Base-by-base conservation (phyloP, 1,284 basidiomycete species). In the Agroathelia rolfsii region DNA sequence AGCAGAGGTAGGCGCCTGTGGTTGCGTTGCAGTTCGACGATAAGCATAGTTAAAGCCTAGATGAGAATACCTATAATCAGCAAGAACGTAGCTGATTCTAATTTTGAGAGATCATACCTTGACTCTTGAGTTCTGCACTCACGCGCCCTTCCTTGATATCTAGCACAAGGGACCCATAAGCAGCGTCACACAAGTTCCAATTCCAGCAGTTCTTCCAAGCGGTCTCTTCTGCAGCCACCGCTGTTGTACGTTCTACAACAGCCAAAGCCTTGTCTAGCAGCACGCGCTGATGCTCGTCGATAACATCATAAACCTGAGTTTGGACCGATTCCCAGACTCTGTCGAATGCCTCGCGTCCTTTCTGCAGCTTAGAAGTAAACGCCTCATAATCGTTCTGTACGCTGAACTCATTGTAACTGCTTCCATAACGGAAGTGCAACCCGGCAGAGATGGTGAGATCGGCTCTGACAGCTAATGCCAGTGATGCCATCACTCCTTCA, bases 191-290 rank as follows among this genome's bases (percentile, higher is more conserved):
- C 24, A 95, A 60, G 49, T 94, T 92, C 92, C 92, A 97, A 57
- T 97, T 92, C 94, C 94, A 98, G 49, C 85, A 90, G 55, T 92
- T 97, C 61, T 90, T 97, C 94, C 92, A 96, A 1, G 85, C 76
- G 3, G 82, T 76, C 44, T 92, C 89, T 51, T 92, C 89, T 3
- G 71, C 66, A 24, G 76, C 70, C 1, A 72, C 53, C 3, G 77
- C 63, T 5, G 88, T 87, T 10, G 93, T 61, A 26, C 84, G 72
- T 47, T 88, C 85, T 30, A 89, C 69, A 19, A 95, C 88, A 8
- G 75, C 75, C 21, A 96, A 61, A 1, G 88, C 88, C 60, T 97
- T 95, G 58, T 90, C 81, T 25, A 99, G 67, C 9, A 96, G 66
- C 25, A 86, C 70, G 14, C 83, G 76, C 59, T 98, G 95, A 44